Percentiles rank a stretch among this genome's conserved stretches.
Evolutionary conservation across 805 yeast species (phyloP).

Genomic region (Hanseniaspora lachancei): DNA sequence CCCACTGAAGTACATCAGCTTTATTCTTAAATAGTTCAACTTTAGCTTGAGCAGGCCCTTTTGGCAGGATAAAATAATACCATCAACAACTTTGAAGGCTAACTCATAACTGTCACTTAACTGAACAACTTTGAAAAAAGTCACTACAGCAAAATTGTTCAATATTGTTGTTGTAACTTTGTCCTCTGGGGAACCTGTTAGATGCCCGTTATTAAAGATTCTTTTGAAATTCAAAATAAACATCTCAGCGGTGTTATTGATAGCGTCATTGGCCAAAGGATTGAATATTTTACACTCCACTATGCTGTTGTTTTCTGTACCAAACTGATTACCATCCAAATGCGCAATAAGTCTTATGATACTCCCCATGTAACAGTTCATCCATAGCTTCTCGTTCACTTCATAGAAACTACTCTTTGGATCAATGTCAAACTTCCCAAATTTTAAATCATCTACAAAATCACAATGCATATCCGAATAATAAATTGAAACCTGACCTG

Average conservation of each 20-base stretch:
- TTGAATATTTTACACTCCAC: slow-evolving; percentile 76
- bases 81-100: slow-evolving; percentile 21
- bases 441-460: slow-evolving; percentile 9
- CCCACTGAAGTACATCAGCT: slow-evolving; percentile 26
- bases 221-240: slow-evolving; percentile 24
- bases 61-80: slow-evolving; percentile 15
- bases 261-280: slow-evolving; percentile 41
- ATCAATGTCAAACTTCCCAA: slow-evolving; percentile 24
- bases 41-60: slow-evolving; percentile 21
- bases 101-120: slow-evolving; percentile 22
- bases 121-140: slow-evolving; percentile 23
- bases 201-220: slow-evolving; percentile 24
- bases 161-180: slow-evolving; percentile 23
- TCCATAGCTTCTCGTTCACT: slow-evolving; percentile 47
- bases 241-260: slow-evolving; percentile 23
- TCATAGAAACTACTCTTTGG: slow-evolving; percentile 14
- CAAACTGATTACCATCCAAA: slow-evolving; percentile 34
- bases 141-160: slow-evolving; percentile 26
- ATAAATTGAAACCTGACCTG: slow-evolving; percentile 54
- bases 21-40: slow-evolving; percentile 20
- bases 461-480: slow-evolving; percentile 25
- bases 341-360: slow-evolving; percentile 52
- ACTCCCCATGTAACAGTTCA: slow-evolving; percentile 43
- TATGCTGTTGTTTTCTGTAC: slow-evolving; percentile 58
- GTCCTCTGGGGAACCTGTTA: slow-evolving; percentile 25